phyloP scores from a whole-genome alignment of 257 asterid genomes.

The Solanum appendiculatum region DNA sequence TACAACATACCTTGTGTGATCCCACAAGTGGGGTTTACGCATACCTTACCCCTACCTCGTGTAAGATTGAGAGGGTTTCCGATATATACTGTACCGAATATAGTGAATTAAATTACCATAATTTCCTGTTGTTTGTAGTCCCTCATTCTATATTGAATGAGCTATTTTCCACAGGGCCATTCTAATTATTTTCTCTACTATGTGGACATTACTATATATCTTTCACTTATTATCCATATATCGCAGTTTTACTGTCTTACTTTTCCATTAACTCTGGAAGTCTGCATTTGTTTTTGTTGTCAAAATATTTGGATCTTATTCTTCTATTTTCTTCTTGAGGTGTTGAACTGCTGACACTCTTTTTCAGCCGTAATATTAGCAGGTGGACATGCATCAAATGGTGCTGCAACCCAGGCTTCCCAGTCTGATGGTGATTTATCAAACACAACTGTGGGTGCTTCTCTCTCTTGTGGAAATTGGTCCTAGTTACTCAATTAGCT shows the following conservation, averaged over 20 bases:
- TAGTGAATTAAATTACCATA: background rate
- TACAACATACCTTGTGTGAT: background rate
- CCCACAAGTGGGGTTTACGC: background rate
- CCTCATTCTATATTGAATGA: background rate
- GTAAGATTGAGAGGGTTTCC: background rate
- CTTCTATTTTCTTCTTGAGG: background rate
- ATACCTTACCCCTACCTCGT: background rate
- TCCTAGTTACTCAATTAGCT: background rate
- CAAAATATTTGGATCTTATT: background rate
- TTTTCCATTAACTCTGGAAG: background rate
- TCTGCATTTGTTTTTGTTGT: background rate
- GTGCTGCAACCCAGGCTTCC: slow-evolving; percentile 42
- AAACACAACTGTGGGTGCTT: slow-evolving; percentile 81
- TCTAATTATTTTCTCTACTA: background rate
- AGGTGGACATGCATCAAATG: slow-evolving; percentile 75
- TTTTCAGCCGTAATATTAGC: slow-evolving; percentile 61
- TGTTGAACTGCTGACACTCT: background rate
- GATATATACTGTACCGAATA: background rate
- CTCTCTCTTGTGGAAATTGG: background rate
- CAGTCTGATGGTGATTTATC: slow-evolving; percentile 54
- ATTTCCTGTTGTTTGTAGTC: background rate
- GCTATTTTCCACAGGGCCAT: background rate
- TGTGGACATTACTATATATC: background rate
- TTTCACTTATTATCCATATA: background rate
- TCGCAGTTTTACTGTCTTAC: background rate